These are phyloP conservation scores for Haplosporangium gracile DNA, from an alignment of 192 early-diverging fungal species.

Conservation along the genomic window DNA sequence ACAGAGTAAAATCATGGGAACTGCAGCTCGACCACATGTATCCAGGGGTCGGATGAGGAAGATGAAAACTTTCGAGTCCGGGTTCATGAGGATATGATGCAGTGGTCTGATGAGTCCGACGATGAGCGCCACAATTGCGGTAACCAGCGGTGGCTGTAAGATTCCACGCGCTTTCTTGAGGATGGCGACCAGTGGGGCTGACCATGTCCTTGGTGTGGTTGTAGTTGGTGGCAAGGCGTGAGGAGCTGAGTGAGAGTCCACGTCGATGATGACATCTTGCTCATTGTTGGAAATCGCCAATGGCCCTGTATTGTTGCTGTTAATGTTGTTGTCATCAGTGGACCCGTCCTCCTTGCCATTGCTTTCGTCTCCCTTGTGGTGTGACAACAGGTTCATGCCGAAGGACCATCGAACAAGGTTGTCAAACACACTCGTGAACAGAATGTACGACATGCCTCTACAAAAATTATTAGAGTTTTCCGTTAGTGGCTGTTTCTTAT, in stretches of 20 bases:
- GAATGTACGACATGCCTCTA: conserved; percentile 79
- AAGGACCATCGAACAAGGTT: conserved; percentile 81
- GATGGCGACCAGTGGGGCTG: background rate
- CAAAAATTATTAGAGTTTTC: background rate
- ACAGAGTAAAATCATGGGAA: conserved; percentile 78
- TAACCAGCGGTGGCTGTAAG: conserved; percentile 77
- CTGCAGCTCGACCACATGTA: conserved; percentile 79
- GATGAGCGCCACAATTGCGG: conserved; percentile 70
- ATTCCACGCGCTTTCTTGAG: conserved; percentile 23
- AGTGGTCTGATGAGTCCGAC: conserved; percentile 74
- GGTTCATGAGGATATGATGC: conserved; percentile 68
- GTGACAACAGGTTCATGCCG: conserved; percentile 70
- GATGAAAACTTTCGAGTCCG: conserved; percentile 63
- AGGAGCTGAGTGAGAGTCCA: background rate
- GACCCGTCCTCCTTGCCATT: background rate
- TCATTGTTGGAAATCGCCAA: background rate
- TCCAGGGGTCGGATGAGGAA: conserved; percentile 73
- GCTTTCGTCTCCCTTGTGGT: conserved; percentile 28
- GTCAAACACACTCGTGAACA: conserved; percentile 79
- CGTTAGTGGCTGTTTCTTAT: background rate
- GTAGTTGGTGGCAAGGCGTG: background rate
- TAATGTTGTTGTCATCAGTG: background rate
- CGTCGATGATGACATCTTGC: background rate
- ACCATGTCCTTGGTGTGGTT: background rate
- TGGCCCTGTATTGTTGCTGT: background rate